These are phyloP conservation scores for Pseudisothecium myosuroides DNA, from an alignment of 225 moss, liverwort and hornwort species.

Conservation along the genomic window DNA sequence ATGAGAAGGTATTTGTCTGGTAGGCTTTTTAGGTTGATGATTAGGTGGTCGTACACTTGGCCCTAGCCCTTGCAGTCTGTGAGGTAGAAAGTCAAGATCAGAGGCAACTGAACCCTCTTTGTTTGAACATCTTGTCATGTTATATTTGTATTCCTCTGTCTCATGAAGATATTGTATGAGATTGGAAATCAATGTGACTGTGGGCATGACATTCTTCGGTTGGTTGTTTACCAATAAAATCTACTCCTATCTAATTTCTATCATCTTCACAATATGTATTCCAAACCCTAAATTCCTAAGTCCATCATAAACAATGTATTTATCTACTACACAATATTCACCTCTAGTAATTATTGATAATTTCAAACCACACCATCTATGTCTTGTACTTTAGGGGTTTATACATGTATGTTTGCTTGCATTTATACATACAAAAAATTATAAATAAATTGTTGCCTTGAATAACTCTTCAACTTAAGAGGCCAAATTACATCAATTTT, in stretches of 20 bases:
- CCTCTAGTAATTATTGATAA: not conserved
- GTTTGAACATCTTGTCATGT: too few species aligned
- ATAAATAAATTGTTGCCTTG: not conserved
- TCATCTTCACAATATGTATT: not conserved
- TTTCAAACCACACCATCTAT: not conserved
- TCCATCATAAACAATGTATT: not conserved
- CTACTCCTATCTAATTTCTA: accelerated
- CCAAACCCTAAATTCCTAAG: not conserved
- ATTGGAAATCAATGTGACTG: too few species aligned
- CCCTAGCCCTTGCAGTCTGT: too few species aligned
- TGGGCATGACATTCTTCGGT: too few species aligned
- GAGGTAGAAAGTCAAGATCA: accelerated
- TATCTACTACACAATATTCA: not conserved
- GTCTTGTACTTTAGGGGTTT: accelerated
- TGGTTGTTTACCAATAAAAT: not conserved
- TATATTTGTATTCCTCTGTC: too few species aligned
- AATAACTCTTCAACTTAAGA: not conserved
- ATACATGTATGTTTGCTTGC: not conserved
- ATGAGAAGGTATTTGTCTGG: accelerated
- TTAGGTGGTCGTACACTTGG: too few species aligned
- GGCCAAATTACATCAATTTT: not conserved
- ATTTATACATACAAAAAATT: not conserved
- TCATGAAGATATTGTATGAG: accelerated
- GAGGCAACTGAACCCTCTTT: too few species aligned
- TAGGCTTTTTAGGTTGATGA: too few species aligned